Conservation (phyloP, 2,329 filamentous ascomycete species). For the Arthrocladium fulminans region DNA sequence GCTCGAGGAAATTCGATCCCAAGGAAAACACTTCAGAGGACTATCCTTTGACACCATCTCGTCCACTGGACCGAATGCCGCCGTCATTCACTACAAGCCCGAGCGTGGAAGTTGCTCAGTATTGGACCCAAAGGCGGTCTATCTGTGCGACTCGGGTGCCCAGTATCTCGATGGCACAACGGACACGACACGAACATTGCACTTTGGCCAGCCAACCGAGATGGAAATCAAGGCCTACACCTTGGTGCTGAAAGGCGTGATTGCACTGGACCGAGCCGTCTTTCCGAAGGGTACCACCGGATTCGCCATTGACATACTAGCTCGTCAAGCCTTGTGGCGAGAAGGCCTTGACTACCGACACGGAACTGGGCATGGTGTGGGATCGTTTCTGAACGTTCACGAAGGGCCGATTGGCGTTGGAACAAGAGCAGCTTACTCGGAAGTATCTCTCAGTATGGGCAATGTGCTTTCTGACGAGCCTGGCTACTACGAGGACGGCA, state of each 20-base stretch:
- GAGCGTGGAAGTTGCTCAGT: conserved; percentile 70
- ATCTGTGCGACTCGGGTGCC: conserved; percentile 94
- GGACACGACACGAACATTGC: conserved; percentile 85
- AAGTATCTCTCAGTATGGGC: conserved; percentile 79
- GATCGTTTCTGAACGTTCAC: conserved; percentile 92
- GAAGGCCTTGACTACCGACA: conserved; percentile 91
- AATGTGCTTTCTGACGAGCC: conserved; percentile 96
- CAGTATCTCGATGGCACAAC: conserved; percentile 95
- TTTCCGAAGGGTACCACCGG: conserved; percentile 95
- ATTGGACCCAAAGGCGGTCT: conserved; percentile 78
- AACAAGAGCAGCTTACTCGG: conserved; percentile 80
- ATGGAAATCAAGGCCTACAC: conserved; percentile 87
- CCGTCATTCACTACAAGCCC: conserved; percentile 91
- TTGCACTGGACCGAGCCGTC: conserved; percentile 72
- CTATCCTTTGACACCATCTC: conserved; percentile 95
- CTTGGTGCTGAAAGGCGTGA: conserved; percentile 87
- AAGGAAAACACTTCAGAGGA: conserved; percentile 69
- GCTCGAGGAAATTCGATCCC: conserved; percentile 55
- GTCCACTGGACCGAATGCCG: conserved; percentile 83
- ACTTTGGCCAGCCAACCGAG: conserved; percentile 76
- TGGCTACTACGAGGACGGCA: conserved; percentile 92
- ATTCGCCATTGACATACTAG: conserved; percentile 79
- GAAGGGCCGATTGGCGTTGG: conserved; percentile 96
- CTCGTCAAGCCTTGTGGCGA: conserved; percentile 87
- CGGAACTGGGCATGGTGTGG: conserved; percentile 91